phyloP scores from a whole-genome alignment of 345 rosid genomes.

The Gossypium longicalyx region DNA sequence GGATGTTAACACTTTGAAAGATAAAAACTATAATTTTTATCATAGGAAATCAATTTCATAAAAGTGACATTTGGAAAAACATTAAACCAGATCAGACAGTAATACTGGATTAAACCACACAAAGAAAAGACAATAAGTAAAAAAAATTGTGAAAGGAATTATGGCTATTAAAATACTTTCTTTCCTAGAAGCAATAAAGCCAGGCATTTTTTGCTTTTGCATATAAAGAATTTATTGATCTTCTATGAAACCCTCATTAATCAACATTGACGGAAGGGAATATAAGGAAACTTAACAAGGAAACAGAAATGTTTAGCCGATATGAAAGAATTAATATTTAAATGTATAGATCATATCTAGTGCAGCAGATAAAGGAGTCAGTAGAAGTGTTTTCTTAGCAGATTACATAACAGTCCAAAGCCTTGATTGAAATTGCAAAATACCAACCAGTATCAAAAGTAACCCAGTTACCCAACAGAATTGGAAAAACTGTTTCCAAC shows the following conservation, averaged over 20 bases:
- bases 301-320: neutral
- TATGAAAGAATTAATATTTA: neutral
- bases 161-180: neutral
- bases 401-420: neutral
- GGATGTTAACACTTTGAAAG: neutral
- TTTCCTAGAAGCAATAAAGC: neutral
- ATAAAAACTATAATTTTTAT: neutral
- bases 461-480: neutral
- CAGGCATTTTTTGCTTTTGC: neutral
- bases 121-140: neutral
- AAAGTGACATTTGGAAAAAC: neutral
- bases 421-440: neutral
- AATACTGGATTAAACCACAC: neutral
- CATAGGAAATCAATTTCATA: neutral
- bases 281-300: neutral
- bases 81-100: neutral
- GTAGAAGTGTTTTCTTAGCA: neutral
- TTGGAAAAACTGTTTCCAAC: neutral
- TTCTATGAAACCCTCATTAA: neutral
- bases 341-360: neutral
- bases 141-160: neutral
- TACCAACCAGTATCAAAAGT: neutral
- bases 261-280: neutral
- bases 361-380: neutral
- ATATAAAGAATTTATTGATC: neutral